Evolutionary conservation across 208 protist genomes (phyloP).

Genomic region (Crithidia brevicula): DNA sequence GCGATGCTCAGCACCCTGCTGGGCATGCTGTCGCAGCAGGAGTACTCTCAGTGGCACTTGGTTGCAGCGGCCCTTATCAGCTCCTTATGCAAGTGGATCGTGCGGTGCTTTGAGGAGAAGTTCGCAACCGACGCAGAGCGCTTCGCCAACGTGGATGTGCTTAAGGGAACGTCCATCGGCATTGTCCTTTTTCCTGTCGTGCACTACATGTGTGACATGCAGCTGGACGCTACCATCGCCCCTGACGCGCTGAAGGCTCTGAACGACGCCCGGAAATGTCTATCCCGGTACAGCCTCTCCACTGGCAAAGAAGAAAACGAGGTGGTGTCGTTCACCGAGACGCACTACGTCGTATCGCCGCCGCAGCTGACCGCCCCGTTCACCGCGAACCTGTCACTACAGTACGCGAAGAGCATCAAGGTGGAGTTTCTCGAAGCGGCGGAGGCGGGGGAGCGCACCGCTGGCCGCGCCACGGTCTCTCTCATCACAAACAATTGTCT

Average conservation of each 20-base stretch:
- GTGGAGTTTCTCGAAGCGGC: constrained; percentile 34
- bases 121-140: constrained; percentile 36
- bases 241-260: constrained; percentile 64
- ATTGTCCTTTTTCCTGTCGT: constrained; percentile 80
- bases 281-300: constrained; percentile 38
- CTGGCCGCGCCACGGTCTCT: constrained; percentile 24
- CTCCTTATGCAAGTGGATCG: constrained; percentile 68
- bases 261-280: constrained; percentile 57
- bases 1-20: constrained; percentile 68
- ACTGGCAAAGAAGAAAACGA: constrained; percentile 15
- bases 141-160: constrained; percentile 31
- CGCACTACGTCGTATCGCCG: constrained; percentile 58
- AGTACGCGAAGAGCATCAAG: constrained; percentile 65
- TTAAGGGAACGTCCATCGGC: constrained; percentile 77
- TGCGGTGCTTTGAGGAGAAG: constrained; percentile 57
- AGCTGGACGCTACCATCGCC: constrained; percentile 59
- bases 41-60: constrained; percentile 73
- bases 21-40: constrained; percentile 69
- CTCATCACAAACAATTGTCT: constrained; percentile 37
- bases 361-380: constrained; percentile 41
- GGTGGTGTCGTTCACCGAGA: constrained; percentile 55
- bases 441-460: constrained; percentile 14
- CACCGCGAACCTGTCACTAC: constrained; percentile 50
- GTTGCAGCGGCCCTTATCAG: constrained; percentile 72
- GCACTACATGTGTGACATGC: constrained; percentile 75